Base-by-base conservation (phyloP, 495 filamentous ascomycete genomes). In the Aspergillus sclerotiicarbonarius region DNA sequence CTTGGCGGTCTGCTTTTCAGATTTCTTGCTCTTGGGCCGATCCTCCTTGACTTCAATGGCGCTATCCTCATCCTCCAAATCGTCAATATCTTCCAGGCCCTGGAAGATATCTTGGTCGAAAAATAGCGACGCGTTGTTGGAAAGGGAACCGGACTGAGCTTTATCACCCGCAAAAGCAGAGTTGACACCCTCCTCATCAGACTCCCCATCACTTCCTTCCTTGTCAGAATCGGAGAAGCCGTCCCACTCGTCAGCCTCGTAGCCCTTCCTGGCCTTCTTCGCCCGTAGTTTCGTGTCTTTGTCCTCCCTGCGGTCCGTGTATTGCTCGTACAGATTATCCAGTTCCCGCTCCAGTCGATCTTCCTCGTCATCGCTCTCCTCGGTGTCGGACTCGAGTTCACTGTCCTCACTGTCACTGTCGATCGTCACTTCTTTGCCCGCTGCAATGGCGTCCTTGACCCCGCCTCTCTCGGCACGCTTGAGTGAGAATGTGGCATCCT, bases 71-170 rank as follows among this genome's bases (percentile, higher is more conserved):
- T 79, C 76, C 8, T 80, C 77, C 12, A 77, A 75, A 13, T 72
- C 70, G 29, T 73, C 71, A 7, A 76, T 65, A 12, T 78, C 87
- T 15, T 80, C 84, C 59, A 98, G 84, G 31, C 83, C 87, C 61
- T 91, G 86, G 77, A 99, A 98, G 54, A 98, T 88, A 59, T 96
- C 95, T 65, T 98, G 95, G 59, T 89, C 88, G 66, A 99, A 99
- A 75, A 99, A 99, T 51, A 88, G 76, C 7, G 85, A 79, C 16
- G 94, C 94, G 56, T 89, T 84, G 68, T 89, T 92, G 8, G 91
- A 92, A 8, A 98, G 78, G 6, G 82, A 83, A 9, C 74, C 75
- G 25, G 73, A 61, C 5, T 71, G 49, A 75, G 77, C 31, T 62
- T 71, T 29, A 77, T 16, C 9, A 70, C 83, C 49, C 82, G 63